Evolutionary conservation across 441 rosid genomes (phyloP), one percentile per base, ranked within the genome.

Genomic region (Gossypium davidsonii): DNA sequence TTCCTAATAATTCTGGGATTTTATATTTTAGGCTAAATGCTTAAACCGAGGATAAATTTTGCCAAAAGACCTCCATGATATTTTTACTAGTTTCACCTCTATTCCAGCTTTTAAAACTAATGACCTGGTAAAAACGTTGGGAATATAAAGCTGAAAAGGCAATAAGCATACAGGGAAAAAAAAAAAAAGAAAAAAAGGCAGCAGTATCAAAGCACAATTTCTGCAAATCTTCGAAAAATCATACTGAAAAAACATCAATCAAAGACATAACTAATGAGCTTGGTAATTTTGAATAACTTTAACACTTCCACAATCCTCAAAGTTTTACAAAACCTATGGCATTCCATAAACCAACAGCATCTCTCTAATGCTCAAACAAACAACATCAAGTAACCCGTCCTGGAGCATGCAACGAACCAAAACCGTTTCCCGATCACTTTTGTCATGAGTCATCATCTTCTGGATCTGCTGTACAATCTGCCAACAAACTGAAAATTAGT

Each of bases 381-480:
- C 48, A 76, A 64, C 74, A 39, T 23, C 65, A 75, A 57, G 73
- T 55, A 70, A 67, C 52, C 49, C 0, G 73, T 55, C 37, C 46
- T 7, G 4, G 44, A 44, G 55, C 71, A 51, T n/a, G 56, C 53
- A 61, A 67, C 10, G 31, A 76, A 71, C 68, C 61, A 70, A 72
- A 77, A 49, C 71, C 62, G 61, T 67, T 61, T 42, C 34, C 34
- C 34, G 0, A 42, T 73, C 69, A 64, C 72, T 66, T 21, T 28
- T 11, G 20, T 51, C 39, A n/a, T 39, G 31, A 26, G 52, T 70
- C 71, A 71, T 67, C 80, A 73, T 57, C 71, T 34, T 52, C 77
- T 51, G 60, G 74, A 61, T 26, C 58, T 72, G 76, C 82, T 68
- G 75, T 71, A 70, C 74, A 67, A 74, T 79, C 87, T 82, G 87